Percentiles rank a stretch among this genome's conserved stretches.
phyloP scores from a whole-genome alignment of 352 stramenopile species.

The Phytophthora tubulina region DNA sequence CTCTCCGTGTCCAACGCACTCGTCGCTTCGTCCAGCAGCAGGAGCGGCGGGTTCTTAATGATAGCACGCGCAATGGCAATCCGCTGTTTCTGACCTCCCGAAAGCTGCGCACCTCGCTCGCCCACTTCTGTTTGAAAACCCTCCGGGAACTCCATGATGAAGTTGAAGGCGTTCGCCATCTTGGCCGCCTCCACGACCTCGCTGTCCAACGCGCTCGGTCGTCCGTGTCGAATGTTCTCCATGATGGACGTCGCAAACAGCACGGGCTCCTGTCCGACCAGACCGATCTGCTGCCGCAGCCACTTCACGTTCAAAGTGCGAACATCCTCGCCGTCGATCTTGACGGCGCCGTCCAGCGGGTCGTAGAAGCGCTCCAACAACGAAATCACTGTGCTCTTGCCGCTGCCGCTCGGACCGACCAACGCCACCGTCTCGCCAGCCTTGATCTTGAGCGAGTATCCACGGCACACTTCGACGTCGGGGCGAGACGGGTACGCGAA shows the following conservation, averaged over 20 bases:
- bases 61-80: slow-evolving; percentile 95
- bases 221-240: slow-evolving; percentile 85
- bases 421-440: slow-evolving; percentile 65
- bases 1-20: slow-evolving; percentile 85
- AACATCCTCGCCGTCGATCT: slow-evolving; percentile 67
- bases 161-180: slow-evolving; percentile 92
- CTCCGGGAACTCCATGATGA: slow-evolving; percentile 92
- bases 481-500: slow-evolving; percentile 66
- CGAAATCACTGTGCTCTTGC: slow-evolving; percentile 68
- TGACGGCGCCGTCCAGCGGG: slow-evolving; percentile 44
- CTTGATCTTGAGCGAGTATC: slow-evolving; percentile 54
- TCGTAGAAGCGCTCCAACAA: slow-evolving; percentile 76
- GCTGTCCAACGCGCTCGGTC: slow-evolving; percentile 38
- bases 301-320: slow-evolving; percentile 70
- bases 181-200: slow-evolving; percentile 75
- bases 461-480: slow-evolving; percentile 44
- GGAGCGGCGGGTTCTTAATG: slow-evolving; percentile 88
- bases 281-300: slow-evolving; percentile 79
- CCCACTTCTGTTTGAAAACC: slow-evolving; percentile 91
- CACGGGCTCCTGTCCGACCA: slow-evolving; percentile 90
- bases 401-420: slow-evolving; percentile 63
- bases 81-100: slow-evolving; percentile 94
- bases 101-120: slow-evolving; percentile 89
- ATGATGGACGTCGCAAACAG: slow-evolving; percentile 76
- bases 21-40: slow-evolving; percentile 93